Evolutionary conservation across 2,329 filamentous ascomycete species (phyloP).

Genomic region (Calonectria henricotiae): DNA sequence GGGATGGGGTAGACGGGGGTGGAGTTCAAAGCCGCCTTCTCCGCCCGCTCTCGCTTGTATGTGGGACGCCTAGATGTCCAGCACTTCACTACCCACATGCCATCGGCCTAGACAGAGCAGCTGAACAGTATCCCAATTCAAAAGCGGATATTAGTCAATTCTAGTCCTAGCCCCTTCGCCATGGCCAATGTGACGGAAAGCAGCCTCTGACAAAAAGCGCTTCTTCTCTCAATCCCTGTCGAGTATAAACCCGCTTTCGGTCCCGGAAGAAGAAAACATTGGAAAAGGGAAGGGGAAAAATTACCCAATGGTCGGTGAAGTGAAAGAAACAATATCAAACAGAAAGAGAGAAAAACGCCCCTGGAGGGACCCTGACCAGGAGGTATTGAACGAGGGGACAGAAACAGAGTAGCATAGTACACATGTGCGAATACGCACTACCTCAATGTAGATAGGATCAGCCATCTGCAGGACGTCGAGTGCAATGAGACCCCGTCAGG

Average conservation of each 20-base stretch:
- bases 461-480: conserved; percentile 47
- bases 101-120: conserved; percentile 21
- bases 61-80: conserved; percentile 25
- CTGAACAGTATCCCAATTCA: conserved; percentile 28
- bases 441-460: conserved; percentile 27
- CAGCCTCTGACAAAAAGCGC: background rate
- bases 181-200: conserved; percentile 12
- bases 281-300: background rate
- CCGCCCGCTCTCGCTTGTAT: conserved; percentile 30
- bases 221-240: conserved; percentile 10
- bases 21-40: conserved; percentile 31
- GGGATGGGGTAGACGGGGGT: conserved; percentile 30
- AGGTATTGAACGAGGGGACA: conserved; percentile 10
- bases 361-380: background rate
- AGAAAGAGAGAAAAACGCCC: background rate
- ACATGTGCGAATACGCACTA: conserved; percentile 20
- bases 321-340: conserved; percentile 18
- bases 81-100: conserved; percentile 25
- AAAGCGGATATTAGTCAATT: conserved; percentile 23
- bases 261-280: background rate
- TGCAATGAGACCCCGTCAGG: conserved; percentile 42
- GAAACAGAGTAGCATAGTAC: conserved; percentile 2
- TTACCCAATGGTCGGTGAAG: conserved; percentile 13
- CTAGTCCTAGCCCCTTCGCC: conserved; percentile 32
- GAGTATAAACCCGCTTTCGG: too few relatives aligned